Conservation (phyloP, 352 stramenopile species). For the Phytopythium mirpurense region DNA sequence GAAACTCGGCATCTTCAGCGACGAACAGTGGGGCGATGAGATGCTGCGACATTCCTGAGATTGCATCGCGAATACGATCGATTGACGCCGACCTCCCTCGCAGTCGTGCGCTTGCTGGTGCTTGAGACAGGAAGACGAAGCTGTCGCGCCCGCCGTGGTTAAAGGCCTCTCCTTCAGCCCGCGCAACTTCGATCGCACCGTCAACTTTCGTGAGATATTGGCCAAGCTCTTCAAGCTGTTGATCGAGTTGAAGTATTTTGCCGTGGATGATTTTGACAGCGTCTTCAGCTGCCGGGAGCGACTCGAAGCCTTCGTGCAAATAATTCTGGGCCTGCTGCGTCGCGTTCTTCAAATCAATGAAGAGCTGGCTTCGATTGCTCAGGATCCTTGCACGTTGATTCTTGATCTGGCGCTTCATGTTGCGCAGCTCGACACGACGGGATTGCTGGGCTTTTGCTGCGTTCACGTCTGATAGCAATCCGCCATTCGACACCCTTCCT, state of each 20-base stretch:
- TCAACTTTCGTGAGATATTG: slow-evolving; percentile 71
- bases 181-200: slow-evolving; percentile 59
- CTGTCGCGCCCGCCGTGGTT: slow-evolving; percentile 44
- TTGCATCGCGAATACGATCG: slow-evolving; percentile 46
- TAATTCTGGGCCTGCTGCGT: slow-evolving; percentile 83
- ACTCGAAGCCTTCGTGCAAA: slow-evolving; percentile 76
- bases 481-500: slow-evolving; percentile 30
- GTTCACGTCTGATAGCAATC: slow-evolving; percentile 30
- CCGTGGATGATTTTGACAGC: slow-evolving; percentile 78
- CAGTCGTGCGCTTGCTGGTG: slow-evolving; percentile 12
- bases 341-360: slow-evolving; percentile 75
- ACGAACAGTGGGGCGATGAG: slow-evolving; percentile 70
- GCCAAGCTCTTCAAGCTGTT: slow-evolving; percentile 62
- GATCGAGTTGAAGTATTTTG: slow-evolving; percentile 74
- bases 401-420: slow-evolving; percentile 72
- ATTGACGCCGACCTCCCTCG: slow-evolving; percentile 37
- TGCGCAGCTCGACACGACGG: slow-evolving; percentile 55
- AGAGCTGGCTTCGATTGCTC: slow-evolving; percentile 77
- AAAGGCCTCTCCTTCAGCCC: slow-evolving; percentile 47
- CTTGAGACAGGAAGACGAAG: slow-evolving; percentile 43
- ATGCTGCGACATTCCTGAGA: slow-evolving; percentile 73
- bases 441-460: slow-evolving; percentile 54
- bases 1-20: slow-evolving; percentile 81
- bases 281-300: slow-evolving; percentile 67
- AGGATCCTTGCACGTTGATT: slow-evolving; percentile 79